Evolutionary conservation across 345 rosid species (phyloP), one percentile per base, ranked within the genome.

Genomic region (Lepidium sativum): DNA sequence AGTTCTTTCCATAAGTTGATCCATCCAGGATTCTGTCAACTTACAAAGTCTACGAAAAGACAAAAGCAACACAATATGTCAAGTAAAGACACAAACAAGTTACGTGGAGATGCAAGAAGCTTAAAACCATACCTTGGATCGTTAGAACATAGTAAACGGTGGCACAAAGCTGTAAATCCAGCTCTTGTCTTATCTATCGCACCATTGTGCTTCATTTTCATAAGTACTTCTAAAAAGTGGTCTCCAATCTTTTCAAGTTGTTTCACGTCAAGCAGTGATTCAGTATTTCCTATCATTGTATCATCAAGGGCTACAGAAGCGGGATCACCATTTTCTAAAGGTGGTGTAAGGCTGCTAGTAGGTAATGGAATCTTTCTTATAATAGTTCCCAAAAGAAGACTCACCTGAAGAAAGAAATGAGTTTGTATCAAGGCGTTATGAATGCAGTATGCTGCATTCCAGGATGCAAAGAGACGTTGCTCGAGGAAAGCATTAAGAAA

Each of bases 171-270:
- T 33, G 98, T 82, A 71, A 92, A 92, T 44, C 98, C 97, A 80
- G 96, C 97, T 76, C 98, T 84, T 47, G 97, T 92, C 88, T 86
- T 92, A 77, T 92, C 98, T 75, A 92, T 87, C 17, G 98, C 98
- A 71, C 98, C 97, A 71, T 81, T 89, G 73, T 92, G 98, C 83
- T 92, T 92, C 97, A 89, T 92, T 79, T 86, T 89, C 67, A 92
- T 58, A 71, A 89, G 94, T 55, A 92, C 97, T 82, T 92, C 94
- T 85, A 92, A 63, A 79, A 92, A 92, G 80, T 92, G 97, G 79
- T 77, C 81, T 55, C 98, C 96, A 70, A 92, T 86, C 70, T 78
- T 79, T 79, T 84, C 89, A 52, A 92, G 91, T 78, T 89, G 97
- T 65, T 83, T 80, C 75, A 86, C 71, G 73, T 89, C 94, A 73